phyloP scores from a whole-genome alignment of 163 green algal species.

The Botryococcus braunii region DNA sequence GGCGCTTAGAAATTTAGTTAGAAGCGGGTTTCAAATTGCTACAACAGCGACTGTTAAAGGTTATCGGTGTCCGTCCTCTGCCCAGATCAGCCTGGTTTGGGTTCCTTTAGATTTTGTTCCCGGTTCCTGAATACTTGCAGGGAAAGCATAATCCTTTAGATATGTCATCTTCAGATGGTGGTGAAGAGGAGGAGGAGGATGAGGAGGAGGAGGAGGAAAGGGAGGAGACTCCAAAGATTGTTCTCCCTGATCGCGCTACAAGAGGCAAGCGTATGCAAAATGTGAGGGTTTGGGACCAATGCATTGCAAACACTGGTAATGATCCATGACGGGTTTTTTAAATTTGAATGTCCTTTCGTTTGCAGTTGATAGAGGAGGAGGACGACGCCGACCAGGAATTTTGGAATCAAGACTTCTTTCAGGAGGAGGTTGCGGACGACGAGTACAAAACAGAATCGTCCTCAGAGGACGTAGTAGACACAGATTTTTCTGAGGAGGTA shows the following conservation, averaged over 20 bases:
- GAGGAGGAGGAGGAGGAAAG: conserved; percentile 8
- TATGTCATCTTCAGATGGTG: no score
- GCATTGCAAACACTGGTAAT: background rate
- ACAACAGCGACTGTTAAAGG: no score
- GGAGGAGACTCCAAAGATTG: conserved; percentile 14
- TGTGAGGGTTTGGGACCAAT: background rate
- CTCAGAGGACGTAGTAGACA: conserved; percentile 56
- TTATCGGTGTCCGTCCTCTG: no score
- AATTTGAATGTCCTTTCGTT: background rate
- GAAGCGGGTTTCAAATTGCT: no score
- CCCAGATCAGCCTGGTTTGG: no score
- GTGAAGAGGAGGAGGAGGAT: background rate
- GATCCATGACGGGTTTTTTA: background rate
- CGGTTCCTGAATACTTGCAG: no score
- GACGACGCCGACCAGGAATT: conserved; percentile 42
- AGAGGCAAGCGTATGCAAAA: conserved; percentile 29
- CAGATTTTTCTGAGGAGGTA: conserved; percentile 69
- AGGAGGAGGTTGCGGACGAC: conserved; percentile 60
- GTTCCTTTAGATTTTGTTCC: no score
- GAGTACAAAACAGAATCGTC: conserved; percentile 65
- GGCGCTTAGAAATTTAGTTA: no score
- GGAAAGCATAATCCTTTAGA: no score
- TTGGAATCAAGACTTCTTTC: conserved; percentile 80
- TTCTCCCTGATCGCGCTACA: conserved; percentile 33
- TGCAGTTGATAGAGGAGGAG: conserved; percentile 8